phyloP scores from a whole-genome alignment of 176 grass and related monocot species.

The Oryza longistaminata region DNA sequence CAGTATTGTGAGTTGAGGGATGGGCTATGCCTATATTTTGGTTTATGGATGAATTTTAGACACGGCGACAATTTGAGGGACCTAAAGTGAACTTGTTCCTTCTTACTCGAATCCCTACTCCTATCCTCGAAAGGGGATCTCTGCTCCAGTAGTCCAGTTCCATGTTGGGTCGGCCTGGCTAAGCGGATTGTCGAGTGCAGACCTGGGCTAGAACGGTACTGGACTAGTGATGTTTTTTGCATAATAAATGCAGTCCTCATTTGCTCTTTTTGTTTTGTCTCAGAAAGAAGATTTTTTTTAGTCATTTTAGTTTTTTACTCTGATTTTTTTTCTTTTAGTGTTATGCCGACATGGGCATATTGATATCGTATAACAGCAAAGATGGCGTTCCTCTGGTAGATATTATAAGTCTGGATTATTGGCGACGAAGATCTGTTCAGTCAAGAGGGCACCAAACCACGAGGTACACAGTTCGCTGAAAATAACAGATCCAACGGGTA shows the following conservation, averaged over 20 bases:
- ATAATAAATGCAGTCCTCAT: neutral
- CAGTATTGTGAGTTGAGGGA: no score
- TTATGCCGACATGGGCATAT: neutral
- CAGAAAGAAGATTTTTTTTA: neutral
- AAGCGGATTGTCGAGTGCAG: neutral
- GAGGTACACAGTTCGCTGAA: conserved; percentile 23
- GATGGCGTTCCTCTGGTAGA: neutral
- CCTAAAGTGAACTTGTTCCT: no score
- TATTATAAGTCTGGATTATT: neutral
- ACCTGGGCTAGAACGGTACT: neutral
- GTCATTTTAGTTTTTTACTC: neutral
- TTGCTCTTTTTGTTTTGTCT: neutral
- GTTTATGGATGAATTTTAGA: no score
- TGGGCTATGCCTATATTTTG: no score
- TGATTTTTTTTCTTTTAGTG: neutral
- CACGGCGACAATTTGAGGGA: no score
- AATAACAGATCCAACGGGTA: neutral
- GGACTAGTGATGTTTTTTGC: neutral
- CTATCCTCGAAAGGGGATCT: neutral
- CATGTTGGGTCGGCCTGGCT: no score
- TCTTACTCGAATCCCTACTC: no score
- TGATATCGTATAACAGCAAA: neutral
- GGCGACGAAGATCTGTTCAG: neutral
- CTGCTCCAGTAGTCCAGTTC: neutral
- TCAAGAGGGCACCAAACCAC: conserved; percentile 1